Evolutionary conservation across 2,329 filamentous ascomycete genomes (phyloP), one percentile per base, ranked within the genome.

Genomic region (Allantophomopsis cytisporea): DNA sequence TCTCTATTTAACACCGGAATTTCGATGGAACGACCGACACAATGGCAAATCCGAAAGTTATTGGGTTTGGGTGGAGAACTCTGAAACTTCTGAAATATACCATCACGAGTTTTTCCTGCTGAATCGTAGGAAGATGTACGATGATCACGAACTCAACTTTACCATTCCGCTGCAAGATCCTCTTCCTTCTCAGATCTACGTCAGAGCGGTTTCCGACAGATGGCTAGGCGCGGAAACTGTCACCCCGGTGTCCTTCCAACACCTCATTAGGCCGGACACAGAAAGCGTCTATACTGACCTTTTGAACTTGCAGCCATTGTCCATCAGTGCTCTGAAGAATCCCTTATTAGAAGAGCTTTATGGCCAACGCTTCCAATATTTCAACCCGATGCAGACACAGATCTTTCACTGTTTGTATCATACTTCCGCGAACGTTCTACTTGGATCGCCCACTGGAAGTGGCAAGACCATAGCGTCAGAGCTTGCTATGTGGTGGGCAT

Each of bases 381-480:
- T 98, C 69, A 98, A 98, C 55, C 91, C 91, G 0, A 96, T 98
- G 93, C 91, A 98, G 60, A 96, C 91, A 0, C 91, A 98, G 54
- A 86, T 98, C 38, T 98, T 98, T 61, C 91, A 98, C 54, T 89
- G 86, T 12, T 72, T 98, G 28, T 98, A 98, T 49, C 82, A 96
- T 56, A 95, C 91, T 0, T 62, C 83, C 7, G 81, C 84, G 35
- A 98, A 98, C 54, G 88, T 98, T 4, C 71, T 98, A 3, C 72
- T 98, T 7, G 91, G 93, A 7, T 96, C 91, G 2, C 93, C 91
- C 0, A 98, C 93, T 0, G 91, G 91, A 42, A 94, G 87, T 68
- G 91, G 91, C 42, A 98, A 98, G 66, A 98, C 93, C 1, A 83
- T 98, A 32, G 91, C 93, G 14, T 87, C 84, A 37, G 91, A 98